Percentiles rank a stretch among this genome's conserved stretches.
phyloP scores from a whole-genome alignment of 208 protist species.

The Trypanosoma rangeli region DNA sequence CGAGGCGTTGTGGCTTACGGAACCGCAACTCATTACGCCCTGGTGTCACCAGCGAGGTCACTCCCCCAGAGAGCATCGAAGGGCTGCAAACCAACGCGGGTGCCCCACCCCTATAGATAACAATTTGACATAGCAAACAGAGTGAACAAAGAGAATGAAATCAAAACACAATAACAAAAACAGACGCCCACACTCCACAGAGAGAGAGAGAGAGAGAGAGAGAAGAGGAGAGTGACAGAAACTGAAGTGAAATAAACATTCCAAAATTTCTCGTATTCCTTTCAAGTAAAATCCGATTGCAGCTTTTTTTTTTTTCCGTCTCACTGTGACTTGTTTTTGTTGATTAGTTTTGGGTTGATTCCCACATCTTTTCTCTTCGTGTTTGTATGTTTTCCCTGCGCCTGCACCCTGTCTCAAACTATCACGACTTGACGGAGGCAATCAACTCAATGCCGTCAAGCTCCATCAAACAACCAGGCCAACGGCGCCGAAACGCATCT shows the following conservation, averaged over 20 bases:
- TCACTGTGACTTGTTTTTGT: neutral
- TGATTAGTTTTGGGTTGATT: neutral
- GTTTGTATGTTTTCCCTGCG: neutral
- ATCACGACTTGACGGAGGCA: neutral
- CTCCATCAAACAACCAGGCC: slow-evolving; percentile 34
- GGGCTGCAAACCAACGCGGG: neutral
- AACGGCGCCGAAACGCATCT: slow-evolving; percentile 34
- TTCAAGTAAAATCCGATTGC: too few relatives aligned
- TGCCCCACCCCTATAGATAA: neutral
- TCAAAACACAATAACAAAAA: neutral
- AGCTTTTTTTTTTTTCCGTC: too few relatives aligned
- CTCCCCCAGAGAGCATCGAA: too few relatives aligned
- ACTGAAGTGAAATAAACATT: neutral
- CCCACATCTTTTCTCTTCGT: neutral
- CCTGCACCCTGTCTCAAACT: neutral
- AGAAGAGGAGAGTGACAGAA: neutral
- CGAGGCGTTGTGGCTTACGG: neutral
- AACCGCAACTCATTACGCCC: slow-evolving; percentile 10
- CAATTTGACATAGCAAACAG: neutral
- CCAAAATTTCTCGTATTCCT: neutral
- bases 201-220: neutral
- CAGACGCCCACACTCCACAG: neutral
- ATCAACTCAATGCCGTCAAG: slow-evolving; percentile 46
- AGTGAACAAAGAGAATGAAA: neutral
- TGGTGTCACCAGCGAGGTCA: neutral